Conservation (phyloP, 176 grass and related monocot genomes). For the Oryza brachyantha region DNA sequence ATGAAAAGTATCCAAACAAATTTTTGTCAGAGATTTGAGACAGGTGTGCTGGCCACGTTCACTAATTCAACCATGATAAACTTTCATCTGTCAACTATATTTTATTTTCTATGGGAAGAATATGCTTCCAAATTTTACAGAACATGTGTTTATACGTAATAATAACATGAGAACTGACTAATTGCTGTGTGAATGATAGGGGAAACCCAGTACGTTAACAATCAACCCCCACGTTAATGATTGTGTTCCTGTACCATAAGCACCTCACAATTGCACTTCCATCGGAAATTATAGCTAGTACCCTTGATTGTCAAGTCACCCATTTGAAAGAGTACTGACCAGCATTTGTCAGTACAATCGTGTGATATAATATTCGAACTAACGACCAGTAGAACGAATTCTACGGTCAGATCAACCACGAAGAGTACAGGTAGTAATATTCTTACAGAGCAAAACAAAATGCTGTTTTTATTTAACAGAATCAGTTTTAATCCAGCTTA, state of each 20-base stretch:
- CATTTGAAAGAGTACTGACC: background rate
- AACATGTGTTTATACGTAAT: background rate
- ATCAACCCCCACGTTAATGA: background rate
- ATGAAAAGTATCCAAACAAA: background rate
- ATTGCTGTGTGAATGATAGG: background rate
- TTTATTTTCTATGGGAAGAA: background rate
- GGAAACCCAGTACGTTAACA: background rate
- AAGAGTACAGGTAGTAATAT: background rate
- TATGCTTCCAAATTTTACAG: background rate
- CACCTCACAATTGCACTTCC: background rate
- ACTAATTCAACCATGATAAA: background rate
- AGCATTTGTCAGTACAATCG: background rate
- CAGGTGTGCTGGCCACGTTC: slow-evolving; percentile 41
- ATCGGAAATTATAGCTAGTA: background rate
- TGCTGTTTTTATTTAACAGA: background rate
- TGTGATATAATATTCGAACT: background rate
- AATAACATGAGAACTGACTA: background rate
- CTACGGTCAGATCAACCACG: background rate
- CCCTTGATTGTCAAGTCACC: background rate
- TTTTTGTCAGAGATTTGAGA: background rate
- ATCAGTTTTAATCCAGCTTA: background rate
- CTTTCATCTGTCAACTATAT: background rate
- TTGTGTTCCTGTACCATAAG: slow-evolving; percentile 4
- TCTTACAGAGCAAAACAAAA: background rate
- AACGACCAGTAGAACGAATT: background rate